A percentile compares a stretch with the other conserved stretches of the same genome.
Conservation (phyloP, 1,139 yeast genomes). For the Sugiyamaella paludigena region DNA sequence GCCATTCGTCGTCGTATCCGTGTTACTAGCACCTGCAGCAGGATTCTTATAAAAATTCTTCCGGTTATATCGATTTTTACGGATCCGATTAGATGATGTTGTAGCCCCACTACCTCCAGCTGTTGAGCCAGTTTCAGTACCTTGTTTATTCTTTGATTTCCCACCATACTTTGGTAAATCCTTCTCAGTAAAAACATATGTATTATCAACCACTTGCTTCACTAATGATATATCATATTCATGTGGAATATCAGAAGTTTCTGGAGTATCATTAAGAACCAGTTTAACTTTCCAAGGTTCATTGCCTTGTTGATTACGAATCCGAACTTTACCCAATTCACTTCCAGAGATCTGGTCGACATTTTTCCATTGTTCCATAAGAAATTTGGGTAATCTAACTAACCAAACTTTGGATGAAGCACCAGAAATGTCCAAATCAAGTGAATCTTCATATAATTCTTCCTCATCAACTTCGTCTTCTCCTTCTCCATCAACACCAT, state of each 20-base stretch:
- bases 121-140: constrained; percentile 2
- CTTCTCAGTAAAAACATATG: constrained; percentile 88
- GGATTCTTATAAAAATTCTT: constrained; percentile 23
- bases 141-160: constrained; percentile 6
- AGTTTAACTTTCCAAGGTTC: constrained; percentile 38
- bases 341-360: constrained; percentile 59
- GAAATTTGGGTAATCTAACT: constrained; percentile 82
- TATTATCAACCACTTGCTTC: constrained; percentile 73
- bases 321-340: constrained; percentile 77
- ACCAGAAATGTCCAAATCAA: constrained; percentile 42
- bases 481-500: constrained; percentile 18
- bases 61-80: constrained; percentile 44
- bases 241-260: constrained; percentile 61
- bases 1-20: constrained; percentile 32
- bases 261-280: constrained; percentile 41
- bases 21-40: neutral
- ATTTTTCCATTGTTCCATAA: constrained; percentile 79
- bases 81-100: constrained; percentile 26
- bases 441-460: constrained; percentile 41
- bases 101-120: constrained; percentile 5
- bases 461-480: constrained; percentile 32
- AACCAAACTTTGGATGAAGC: constrained; percentile 71
- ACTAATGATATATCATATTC: constrained; percentile 78
- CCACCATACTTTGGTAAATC: constrained; percentile 53
- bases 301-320: constrained; percentile 47